A percentile compares a stretch with the other conserved stretches of the same genome.
Conservation (phyloP, 805 yeast genomes). For the Tetrapisispora taiwanensis region DNA sequence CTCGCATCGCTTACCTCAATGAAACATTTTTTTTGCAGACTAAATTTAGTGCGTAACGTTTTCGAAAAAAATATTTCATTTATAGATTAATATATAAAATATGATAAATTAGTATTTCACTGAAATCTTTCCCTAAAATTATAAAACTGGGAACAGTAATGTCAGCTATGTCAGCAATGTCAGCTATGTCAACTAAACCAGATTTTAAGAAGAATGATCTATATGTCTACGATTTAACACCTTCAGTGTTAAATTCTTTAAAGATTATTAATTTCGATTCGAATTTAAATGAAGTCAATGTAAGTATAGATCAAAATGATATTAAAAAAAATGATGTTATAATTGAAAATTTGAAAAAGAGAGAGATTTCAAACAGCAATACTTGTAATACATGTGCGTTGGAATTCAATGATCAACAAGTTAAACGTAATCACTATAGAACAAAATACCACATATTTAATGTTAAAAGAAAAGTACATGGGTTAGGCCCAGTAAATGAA, state of each 20-base stretch:
- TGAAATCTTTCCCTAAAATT: too few species aligned
- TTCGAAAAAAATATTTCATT: too few species aligned
- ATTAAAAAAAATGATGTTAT: constrained; percentile 3
- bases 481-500: constrained; percentile 40
- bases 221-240: constrained; percentile 41
- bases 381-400: constrained; percentile 22
- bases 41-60: too few species aligned
- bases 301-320: not conserved
- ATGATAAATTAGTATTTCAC: too few species aligned
- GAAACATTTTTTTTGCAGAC: too few species aligned
- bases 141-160: too few species aligned
- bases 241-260: constrained; percentile 35
- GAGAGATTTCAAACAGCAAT: constrained; percentile 4
- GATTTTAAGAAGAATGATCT: constrained; percentile 29
- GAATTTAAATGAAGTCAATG: constrained; percentile 31
- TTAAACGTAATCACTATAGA: constrained; percentile 39
- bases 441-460: constrained; percentile 53
- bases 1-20: not conserved
- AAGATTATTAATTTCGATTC: constrained; percentile 48
- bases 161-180: too few species aligned
- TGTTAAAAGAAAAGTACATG: constrained; percentile 40
- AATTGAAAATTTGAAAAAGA: constrained; percentile 7
- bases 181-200: too few species aligned
- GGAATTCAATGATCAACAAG: constrained; percentile 9
- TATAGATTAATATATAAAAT: too few species aligned